Evolutionary conservation across 1,284 basidiomycete species (phyloP).

Genomic region (Sporisorium iseilematis-ciliati): DNA sequence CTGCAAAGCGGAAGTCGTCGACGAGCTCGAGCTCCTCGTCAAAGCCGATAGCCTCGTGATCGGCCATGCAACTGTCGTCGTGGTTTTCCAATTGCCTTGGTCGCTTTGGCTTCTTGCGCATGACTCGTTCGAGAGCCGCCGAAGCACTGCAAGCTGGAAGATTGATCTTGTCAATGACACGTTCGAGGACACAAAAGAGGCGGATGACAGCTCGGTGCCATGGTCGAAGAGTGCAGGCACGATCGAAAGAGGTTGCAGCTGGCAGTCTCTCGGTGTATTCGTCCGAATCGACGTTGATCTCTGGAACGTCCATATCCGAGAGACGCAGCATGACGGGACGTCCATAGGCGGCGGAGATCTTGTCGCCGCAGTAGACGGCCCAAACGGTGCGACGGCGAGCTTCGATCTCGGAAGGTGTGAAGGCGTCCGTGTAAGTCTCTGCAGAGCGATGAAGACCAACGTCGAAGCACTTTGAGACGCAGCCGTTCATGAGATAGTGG

Average conservation of each 20-base stretch:
- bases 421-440: conserved; percentile 53
- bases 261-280: conserved; percentile 51
- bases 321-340: conserved; percentile 49
- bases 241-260: conserved; percentile 45
- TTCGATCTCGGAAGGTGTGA: conserved; percentile 50
- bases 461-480: conserved; percentile 54
- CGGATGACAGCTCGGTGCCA: conserved; percentile 51
- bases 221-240: conserved; percentile 40
- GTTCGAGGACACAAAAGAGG: conserved; percentile 49
- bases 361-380: conserved; percentile 54
- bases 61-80: conserved; percentile 52
- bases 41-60: conserved; percentile 50
- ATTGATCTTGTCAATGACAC: conserved; percentile 56
- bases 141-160: conserved; percentile 51
- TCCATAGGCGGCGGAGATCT: conserved; percentile 52
- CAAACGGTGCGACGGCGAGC: conserved; percentile 47
- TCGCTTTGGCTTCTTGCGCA: conserved; percentile 50
- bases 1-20: conserved; percentile 45
- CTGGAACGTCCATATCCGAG: conserved; percentile 52
- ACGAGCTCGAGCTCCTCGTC: conserved; percentile 47
- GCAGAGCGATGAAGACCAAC: conserved; percentile 51
- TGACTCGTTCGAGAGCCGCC: conserved; percentile 42
- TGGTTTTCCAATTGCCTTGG: conserved; percentile 46
- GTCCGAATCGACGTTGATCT: conserved; percentile 44
- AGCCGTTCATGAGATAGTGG: conserved; percentile 54